A percentile compares a stretch with the other conserved stretches of the same genome.
These are phyloP conservation scores for Ogataea ramenticola DNA, from an alignment of 805 yeast species.

Conservation along the genomic window DNA sequence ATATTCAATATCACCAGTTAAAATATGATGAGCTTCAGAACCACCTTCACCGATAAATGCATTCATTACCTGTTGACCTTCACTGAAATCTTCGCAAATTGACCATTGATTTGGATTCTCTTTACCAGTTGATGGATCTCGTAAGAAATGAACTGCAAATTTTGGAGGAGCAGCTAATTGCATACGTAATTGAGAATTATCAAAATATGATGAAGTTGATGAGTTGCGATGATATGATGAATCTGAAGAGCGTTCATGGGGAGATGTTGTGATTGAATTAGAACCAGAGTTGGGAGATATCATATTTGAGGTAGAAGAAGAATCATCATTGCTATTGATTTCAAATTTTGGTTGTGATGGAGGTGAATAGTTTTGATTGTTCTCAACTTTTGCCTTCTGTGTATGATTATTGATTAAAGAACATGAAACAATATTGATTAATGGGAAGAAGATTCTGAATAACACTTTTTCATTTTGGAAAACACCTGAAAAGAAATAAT, in stretches of 20 bases:
- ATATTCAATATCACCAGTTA: constrained; percentile 43
- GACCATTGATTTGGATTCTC: constrained; percentile 63
- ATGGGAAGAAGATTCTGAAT: constrained; percentile 67
- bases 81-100: constrained; percentile 77
- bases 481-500: constrained; percentile 71
- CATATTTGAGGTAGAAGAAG: not conserved
- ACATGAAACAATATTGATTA: constrained; percentile 51
- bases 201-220: constrained; percentile 13
- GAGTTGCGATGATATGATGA: constrained; percentile 6
- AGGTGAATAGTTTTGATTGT: not conserved
- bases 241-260: constrained; percentile 9
- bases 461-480: constrained; percentile 60
- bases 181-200: constrained; percentile 18
- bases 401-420: constrained; percentile 44
- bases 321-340: too few relatives aligned
- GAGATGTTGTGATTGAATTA: not conserved
- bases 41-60: constrained; percentile 58
- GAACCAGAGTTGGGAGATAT: not conserved
- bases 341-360: not conserved
- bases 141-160: constrained; percentile 69
- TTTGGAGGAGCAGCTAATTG: constrained; percentile 51
- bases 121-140: constrained; percentile 37
- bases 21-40: constrained; percentile 57
- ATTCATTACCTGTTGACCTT: constrained; percentile 70
- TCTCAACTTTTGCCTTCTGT: not conserved